Base-by-base conservation (phyloP, 305 asterid species). In the Fraxinus latifolia region DNA sequence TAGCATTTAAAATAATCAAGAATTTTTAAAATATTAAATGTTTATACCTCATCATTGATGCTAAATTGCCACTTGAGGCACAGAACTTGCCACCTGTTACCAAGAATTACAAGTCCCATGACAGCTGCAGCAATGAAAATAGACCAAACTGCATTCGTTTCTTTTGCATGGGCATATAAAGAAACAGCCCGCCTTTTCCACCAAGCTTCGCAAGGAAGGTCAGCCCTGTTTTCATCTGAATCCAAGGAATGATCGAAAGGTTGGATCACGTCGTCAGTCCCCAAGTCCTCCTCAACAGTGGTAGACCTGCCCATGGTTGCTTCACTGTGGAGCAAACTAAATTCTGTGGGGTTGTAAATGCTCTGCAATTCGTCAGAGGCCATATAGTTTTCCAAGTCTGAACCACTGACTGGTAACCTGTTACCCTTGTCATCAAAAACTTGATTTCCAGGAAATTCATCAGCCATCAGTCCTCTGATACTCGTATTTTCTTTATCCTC, bases 61-160 rank as follows among this genome's bases (percentile, higher is more conserved):
- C 84, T 77, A 82, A 88, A 80, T 84, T 83, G 86, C 62, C 91
- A 81, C 87, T 89, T 90, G 47, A 85, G 86, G 60, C 77, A 89
- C 85, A 88, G 34, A 77, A 83, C 80, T 76, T 87, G 93, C 92
- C 91, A 90, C 44, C 90, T 76, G 62, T 89, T 91, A 75, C 93
- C 94, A 80, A 91, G 79, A 78, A 91, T 85, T 86, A 89, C 94
- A 71, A 91, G 83, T 80, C 95, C 95, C 83, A 88, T 80, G 79
- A 91, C 92, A 82, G 93, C 88, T 68, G 95, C 94, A 82, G 91
- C 92, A 79, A 88, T 84, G 76, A 88, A 85, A 78, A 89, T 73
- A 5, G 95, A 88, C 94, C 92, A 90, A 81, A 85, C 80, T 25
- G 94, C 83, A 68, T 88, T 88, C 11, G 87, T 90, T 60, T 88